phyloP scores from a whole-genome alignment of 164 flowering plant species.

The Tetracentron sinense region DNA sequence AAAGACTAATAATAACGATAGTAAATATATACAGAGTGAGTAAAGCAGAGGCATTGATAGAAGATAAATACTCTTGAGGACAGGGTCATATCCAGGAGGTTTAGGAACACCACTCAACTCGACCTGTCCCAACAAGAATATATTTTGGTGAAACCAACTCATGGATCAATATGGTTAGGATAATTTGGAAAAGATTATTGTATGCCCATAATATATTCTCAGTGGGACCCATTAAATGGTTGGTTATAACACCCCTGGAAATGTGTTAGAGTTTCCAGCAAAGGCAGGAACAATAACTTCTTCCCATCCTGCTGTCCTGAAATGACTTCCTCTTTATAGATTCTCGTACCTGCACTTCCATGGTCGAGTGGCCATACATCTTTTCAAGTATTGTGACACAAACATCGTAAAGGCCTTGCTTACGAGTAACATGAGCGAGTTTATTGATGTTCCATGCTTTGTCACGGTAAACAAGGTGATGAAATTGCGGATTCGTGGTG shows the following conservation, averaged over 20 bases:
- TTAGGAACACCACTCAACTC: background rate
- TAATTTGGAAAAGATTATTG: background rate
- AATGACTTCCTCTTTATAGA: background rate
- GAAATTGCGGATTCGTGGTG: conserved; percentile 69
- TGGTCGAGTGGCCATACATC: conserved; percentile 96
- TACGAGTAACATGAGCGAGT: conserved; percentile 91
- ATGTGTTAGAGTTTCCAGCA: background rate
- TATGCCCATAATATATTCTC: background rate
- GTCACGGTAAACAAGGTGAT: conserved; percentile 98
- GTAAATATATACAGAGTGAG: too few species aligned
- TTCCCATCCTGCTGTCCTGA: background rate
- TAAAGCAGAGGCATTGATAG: background rate
- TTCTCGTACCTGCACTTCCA: conserved; percentile 97
- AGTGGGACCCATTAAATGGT: background rate
- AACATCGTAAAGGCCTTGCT: conserved; percentile 92
- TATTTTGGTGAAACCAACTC: background rate
- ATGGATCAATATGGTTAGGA: background rate
- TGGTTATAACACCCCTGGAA: background rate
- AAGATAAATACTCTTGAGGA: background rate
- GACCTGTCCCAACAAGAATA: background rate
- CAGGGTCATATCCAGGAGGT: background rate
- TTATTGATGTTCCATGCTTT: conserved; percentile 99
- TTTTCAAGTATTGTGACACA: conserved; percentile 94
- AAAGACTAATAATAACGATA: background rate
- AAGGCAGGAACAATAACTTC: background rate